Conservation (phyloP, 148 eudicot species). For the Persicaria tinctoria region DNA sequence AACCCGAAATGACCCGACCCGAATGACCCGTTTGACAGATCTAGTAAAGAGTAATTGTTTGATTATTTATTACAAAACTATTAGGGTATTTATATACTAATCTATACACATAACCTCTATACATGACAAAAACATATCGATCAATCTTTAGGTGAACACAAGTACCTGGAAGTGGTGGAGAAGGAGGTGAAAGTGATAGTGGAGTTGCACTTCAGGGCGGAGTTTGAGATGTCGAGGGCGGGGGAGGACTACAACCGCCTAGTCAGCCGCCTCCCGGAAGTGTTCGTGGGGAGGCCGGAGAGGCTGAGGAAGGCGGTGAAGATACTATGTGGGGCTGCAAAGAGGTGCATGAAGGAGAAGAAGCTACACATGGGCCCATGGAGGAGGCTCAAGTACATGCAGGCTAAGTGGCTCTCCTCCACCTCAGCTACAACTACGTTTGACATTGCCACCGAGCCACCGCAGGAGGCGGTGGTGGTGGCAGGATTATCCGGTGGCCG, state of each 20-base stretch:
- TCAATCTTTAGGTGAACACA: slow-evolving; percentile 1
- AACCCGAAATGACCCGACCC: too few species aligned
- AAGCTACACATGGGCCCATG: slow-evolving; percentile 34
- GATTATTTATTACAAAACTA: too few species aligned
- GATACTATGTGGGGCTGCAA: slow-evolving; percentile 24
- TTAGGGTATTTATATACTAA: too few species aligned
- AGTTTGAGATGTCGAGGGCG: slow-evolving; percentile 30
- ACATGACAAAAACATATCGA: too few species aligned
- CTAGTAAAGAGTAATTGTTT: too few species aligned
- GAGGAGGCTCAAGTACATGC: slow-evolving; percentile 28
- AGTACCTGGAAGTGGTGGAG: not conserved
- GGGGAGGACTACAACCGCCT: slow-evolving; percentile 26
- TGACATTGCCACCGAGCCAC: not conserved
- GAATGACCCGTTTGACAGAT: too few species aligned
- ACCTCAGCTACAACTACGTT: not conserved
- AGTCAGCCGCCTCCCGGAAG: slow-evolving; percentile 22
- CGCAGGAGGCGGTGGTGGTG: not conserved
- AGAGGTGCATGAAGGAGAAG: slow-evolving; percentile 29
- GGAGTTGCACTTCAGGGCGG: slow-evolving; percentile 27
- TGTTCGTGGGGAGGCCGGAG: slow-evolving; percentile 24
- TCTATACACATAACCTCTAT: too few species aligned
- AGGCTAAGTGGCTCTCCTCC: not conserved
- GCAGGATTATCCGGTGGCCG: not conserved
- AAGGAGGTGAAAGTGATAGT: slow-evolving; percentile 13
- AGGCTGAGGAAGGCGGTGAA: slow-evolving; percentile 19